Evolutionary conservation across 768 basidiomycete species (phyloP).

Genomic region (Collybiopsis confluens): DNA sequence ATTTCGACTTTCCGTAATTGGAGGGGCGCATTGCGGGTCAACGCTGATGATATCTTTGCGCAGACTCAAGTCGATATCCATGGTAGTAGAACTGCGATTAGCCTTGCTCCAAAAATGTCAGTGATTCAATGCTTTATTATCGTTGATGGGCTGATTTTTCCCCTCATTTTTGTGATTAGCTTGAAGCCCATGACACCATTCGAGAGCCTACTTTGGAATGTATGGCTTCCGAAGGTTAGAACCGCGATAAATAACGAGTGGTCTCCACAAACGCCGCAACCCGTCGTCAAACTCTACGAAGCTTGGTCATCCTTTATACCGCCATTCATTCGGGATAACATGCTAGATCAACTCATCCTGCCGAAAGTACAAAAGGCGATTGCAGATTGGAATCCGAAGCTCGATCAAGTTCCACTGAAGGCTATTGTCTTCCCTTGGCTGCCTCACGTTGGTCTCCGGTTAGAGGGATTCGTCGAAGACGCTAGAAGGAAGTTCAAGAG

Average conservation of each 20-base stretch:
- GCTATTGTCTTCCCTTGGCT: conserved; percentile 94
- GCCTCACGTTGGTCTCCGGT: conserved; percentile 75
- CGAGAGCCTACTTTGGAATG: conserved; percentile 90
- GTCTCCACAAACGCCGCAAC: conserved; percentile 66
- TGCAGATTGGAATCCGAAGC: conserved; percentile 72
- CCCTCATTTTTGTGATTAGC: conserved; percentile 23
- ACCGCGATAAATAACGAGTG: conserved; percentile 95
- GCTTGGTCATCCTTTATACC: conserved; percentile 87
- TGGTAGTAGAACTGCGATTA: conserved; percentile 37
- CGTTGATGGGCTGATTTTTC: neutral
- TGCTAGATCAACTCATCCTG: conserved; percentile 92
- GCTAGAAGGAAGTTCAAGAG: conserved; percentile 83
- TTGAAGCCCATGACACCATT: conserved; percentile 87
- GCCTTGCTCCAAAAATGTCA: too few species aligned
- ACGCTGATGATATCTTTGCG: conserved; percentile 34
- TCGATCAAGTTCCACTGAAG: conserved; percentile 57
- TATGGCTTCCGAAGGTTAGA: conserved; percentile 94
- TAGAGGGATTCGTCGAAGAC: conserved; percentile 84
- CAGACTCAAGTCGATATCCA: conserved; percentile 52
- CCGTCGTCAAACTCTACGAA: conserved; percentile 81
- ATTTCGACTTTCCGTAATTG: conserved; percentile 65
- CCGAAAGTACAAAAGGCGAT: conserved; percentile 88
- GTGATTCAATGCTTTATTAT: too few species aligned
- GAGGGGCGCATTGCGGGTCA: conserved; percentile 64
- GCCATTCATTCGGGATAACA: conserved; percentile 87